Conservation (phyloP, 164 flowering plant genomes). For the Dillenia suffruticosa region DNA sequence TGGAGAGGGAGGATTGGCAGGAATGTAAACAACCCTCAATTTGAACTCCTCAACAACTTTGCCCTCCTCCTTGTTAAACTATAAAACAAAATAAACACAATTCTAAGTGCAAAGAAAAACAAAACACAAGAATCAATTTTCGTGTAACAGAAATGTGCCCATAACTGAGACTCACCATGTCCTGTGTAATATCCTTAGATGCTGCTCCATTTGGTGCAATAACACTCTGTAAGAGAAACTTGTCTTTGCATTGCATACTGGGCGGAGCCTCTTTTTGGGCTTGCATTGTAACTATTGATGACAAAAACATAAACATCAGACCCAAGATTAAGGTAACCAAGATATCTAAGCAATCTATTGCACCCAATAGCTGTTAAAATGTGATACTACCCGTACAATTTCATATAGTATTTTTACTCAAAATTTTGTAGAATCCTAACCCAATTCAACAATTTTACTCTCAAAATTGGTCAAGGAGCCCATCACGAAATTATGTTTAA, state of each 20-base stretch:
- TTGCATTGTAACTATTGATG: constrained; percentile 76
- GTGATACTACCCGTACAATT: no score
- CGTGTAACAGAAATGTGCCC: background rate
- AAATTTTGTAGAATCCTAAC: no score
- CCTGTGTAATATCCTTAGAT: constrained; percentile 54
- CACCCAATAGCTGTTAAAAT: no score
- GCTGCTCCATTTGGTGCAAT: constrained; percentile 41
- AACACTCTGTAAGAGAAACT: constrained; percentile 79
- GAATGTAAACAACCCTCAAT: constrained; percentile 74
- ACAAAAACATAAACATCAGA: background rate
- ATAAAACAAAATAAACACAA: constrained; percentile 10
- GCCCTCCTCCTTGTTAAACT: constrained; percentile 78
- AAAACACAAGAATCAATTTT: background rate
- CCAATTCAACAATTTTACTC: no score
- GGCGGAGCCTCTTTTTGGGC: constrained; percentile 72
- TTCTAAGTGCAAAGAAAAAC: background rate
- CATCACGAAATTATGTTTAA: no score
- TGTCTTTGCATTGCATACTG: constrained; percentile 89
- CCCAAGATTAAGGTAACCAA: background rate
- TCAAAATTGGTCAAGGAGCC: no score
- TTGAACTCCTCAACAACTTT: constrained; percentile 76
- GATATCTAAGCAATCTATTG: background rate
- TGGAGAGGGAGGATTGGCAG: constrained; percentile 89
- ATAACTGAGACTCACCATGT: constrained; percentile 39
- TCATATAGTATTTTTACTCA: no score